phyloP scores from a whole-genome alignment of 768 basidiomycete genomes.

The Russula lepida region DNA sequence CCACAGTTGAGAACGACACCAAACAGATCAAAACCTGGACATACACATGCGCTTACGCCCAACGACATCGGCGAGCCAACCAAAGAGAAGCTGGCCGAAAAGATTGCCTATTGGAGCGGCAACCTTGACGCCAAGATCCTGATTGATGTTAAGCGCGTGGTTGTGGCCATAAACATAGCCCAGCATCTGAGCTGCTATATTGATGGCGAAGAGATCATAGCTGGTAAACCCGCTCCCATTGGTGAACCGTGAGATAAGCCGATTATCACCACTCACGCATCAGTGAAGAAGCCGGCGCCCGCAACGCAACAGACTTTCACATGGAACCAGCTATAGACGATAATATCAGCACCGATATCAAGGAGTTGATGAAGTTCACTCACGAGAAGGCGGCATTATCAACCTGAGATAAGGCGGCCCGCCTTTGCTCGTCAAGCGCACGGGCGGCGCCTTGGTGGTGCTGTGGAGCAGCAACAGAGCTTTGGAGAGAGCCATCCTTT shows the following conservation, averaged over 20 bases:
- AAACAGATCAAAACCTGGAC: slow-evolving; percentile 23
- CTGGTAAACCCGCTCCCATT: slow-evolving; percentile 24
- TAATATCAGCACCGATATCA: background rate
- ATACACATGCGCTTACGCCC: slow-evolving; percentile 54
- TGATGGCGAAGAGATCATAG: slow-evolving; percentile 88
- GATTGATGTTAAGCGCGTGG: slow-evolving; percentile 33
- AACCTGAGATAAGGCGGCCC: slow-evolving; percentile 75
- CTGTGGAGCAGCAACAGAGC: background rate
- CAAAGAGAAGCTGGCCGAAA: slow-evolving; percentile 37
- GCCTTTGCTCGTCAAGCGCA: slow-evolving; percentile 59
- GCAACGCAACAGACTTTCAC: slow-evolving; percentile 40
- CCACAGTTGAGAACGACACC: background rate
- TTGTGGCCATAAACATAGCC: slow-evolving; percentile 63
- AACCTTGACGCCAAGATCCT: slow-evolving; percentile 41
- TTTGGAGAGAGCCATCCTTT: slow-evolving; percentile 9
- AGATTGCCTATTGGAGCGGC: slow-evolving; percentile 35
- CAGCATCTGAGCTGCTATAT: slow-evolving; percentile 75
- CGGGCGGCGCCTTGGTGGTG: background rate
- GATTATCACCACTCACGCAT: slow-evolving; percentile 40
- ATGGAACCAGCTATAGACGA: slow-evolving; percentile 38
- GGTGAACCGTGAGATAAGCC: background rate
- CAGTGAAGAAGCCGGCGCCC: slow-evolving; percentile 89
- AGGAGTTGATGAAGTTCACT: slow-evolving; percentile 21
- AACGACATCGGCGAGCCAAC: slow-evolving; percentile 38
- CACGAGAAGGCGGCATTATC: slow-evolving; percentile 83